These are phyloP conservation scores for Serendipita indica DNA, from an alignment of 768 basidiomycete genomes.

Conservation along the genomic window DNA sequence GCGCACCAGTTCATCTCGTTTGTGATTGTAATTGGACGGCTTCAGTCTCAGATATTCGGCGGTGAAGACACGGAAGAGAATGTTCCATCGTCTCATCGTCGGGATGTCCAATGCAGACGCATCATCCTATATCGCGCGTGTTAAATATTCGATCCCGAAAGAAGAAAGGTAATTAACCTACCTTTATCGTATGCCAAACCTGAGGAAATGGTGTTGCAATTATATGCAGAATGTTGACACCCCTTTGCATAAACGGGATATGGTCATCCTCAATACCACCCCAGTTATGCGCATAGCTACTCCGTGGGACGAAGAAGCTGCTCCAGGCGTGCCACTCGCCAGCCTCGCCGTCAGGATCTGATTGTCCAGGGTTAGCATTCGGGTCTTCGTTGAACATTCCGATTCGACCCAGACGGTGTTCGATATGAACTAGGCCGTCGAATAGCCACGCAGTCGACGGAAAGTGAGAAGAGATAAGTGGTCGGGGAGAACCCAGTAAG, in stretches of 20 bases:
- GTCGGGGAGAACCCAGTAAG: conserved; percentile 65
- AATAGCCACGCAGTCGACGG: conserved; percentile 88
- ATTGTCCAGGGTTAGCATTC: conserved; percentile 2
- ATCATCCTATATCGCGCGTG: conserved; percentile 50
- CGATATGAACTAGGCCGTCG: conserved; percentile 57
- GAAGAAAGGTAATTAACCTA: conserved; percentile 25
- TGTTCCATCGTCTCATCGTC: conserved; percentile 80
- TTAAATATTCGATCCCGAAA: background rate
- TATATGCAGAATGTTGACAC: conserved; percentile 80
- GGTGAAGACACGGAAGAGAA: conserved; percentile 75
- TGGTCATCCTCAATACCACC: conserved; percentile 86
- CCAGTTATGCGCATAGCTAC: conserved; percentile 24
- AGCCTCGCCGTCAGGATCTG: conserved; percentile 26
- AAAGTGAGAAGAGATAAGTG: conserved; percentile 68
- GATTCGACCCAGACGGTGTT: conserved; percentile 49
- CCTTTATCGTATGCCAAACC: conserved; percentile 76
- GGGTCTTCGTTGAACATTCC: conserved; percentile 34
- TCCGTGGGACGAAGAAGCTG: conserved; percentile 54
- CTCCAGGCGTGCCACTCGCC: conserved; percentile 26
- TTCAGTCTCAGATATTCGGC: conserved; percentile 65
- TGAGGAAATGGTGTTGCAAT: conserved; percentile 78
- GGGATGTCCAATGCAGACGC: conserved; percentile 69
- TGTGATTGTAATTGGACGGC: background rate
- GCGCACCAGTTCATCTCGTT: background rate
- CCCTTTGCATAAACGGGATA: conserved; percentile 66